Evolutionary conservation across 345 rosid genomes (phyloP), one percentile per base, ranked within the genome.

Genomic region (Eucalyptus decipiens): DNA sequence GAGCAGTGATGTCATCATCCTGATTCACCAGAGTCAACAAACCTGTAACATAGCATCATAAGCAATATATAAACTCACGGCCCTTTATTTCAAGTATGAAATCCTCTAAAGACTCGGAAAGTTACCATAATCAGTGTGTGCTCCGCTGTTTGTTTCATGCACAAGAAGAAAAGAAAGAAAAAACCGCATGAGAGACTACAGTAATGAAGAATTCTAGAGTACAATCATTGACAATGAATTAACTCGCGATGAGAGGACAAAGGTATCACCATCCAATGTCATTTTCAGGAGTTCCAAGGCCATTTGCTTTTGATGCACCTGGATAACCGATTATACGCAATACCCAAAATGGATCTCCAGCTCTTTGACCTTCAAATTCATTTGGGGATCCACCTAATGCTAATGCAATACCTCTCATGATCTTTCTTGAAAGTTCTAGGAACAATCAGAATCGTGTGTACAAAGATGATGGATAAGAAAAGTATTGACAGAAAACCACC

Each of bases 101-200:
- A 88, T 56, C 48, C 58, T 67, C 65, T 37, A 52, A 87, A 81
- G 83, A 48, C 50, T 34, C 16, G 83, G 86, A 88, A 89, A 58
- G 45, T 93, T 94, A 97, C 99, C 99, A 90, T 97, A 97, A 88
- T 97, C 99, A 12, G 99, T 97, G 92, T 97, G 99, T 86, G 99
- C 98, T 92, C 98, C 99, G 37, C 99, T 97, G 91, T 88, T 87
- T 72, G 89, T 92, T 87, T 48, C 56, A 88, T 89, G 47, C 37
- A 86, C 87, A 40, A 88, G 72, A 85, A 50, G 80, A 80, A 58
- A 83, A 86, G 86, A 81, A 58, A 54, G 62, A 30, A 21, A 52
- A 88, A 52, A 67, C 32, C 37, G 47, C 65, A 80, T 21, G 52
- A 17, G 28, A 87, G 87, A 30, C 56, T 87, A 42, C 60, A 30